Evolutionary conservation across 495 filamentous ascomycete species (phyloP), one percentile per base, ranked within the genome.

Genomic region (Aspergillus egyptiacus): DNA sequence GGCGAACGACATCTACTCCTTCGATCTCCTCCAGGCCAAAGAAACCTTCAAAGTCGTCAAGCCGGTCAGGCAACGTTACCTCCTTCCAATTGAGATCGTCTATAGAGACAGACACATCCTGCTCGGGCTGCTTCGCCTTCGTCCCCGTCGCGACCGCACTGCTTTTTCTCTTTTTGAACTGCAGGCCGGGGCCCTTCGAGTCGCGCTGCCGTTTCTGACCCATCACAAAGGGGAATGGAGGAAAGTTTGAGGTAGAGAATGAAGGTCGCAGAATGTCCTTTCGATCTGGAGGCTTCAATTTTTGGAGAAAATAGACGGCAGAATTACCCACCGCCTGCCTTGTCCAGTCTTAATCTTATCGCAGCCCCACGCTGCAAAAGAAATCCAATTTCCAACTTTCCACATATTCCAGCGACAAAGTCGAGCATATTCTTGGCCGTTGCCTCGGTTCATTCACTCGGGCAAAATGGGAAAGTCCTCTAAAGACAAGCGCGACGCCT

Each of bases 401-500:
- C 15, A 61, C 40, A 14, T 4, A 22, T 22, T 32, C 17, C 7
- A 36, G 5, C 33, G 33, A 36, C 10, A 18, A 3, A 34, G 31
- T 7, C 31, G 5, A 34, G n/a, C 6, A 3, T 11, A 13, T 5
- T 38, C 18, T 23, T 19, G n/a, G n/a, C 19, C n/a, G 3, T 20
- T 22, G 17, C 25, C 20, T 10, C 24, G 10, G 15, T 32, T 6
- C 2, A 9, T 15, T 22, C 17, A 18, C 28, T 31, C 35, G 33
- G 7, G 7, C 22, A 18, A 55, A 19, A 98, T 98, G 93, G 93
- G 93, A 2, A 96, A 96, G 65, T 95, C 93, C 1, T 96, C 91
- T 28, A 98, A 98, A 69, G 93, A 98, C 61, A 98, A 98, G 72
- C 86, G 93, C 39, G 93, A 98, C 63, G 87, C 89, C 43, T 98